Conservation (phyloP, 441 rosid species). For the Hypseocharis bilobata region DNA sequence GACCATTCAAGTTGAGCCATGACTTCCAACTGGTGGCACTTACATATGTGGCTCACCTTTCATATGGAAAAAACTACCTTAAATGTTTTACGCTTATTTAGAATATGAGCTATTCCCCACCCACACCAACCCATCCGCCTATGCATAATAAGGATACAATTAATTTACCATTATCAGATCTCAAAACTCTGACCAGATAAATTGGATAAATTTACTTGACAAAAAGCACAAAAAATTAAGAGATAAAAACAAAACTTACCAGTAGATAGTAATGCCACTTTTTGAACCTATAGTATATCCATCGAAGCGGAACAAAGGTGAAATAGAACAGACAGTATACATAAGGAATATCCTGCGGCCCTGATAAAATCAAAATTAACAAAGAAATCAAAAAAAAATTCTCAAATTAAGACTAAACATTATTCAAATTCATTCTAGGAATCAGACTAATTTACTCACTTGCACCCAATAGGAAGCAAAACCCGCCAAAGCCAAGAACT, state of each 20-base stretch:
- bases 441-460: constrained; percentile 42
- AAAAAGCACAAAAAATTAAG: not conserved
- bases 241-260: constrained; percentile 35
- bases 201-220: not conserved
- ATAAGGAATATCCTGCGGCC: constrained; percentile 79
- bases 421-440: constrained; percentile 5
- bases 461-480: constrained; percentile 85
- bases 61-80: not conserved
- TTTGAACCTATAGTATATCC: constrained; percentile 90
- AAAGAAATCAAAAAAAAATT: constrained; percentile 9
- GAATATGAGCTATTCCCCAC: not conserved
- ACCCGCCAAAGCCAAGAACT: constrained; percentile 84
- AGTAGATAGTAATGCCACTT: constrained; percentile 97
- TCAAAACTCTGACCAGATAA: not conserved
- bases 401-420: not conserved
- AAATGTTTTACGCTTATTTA: not conserved
- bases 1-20: not conserved
- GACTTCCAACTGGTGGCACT: not conserved
- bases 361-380: constrained; percentile 29
- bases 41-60: not conserved
- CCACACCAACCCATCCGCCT: not conserved
- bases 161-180: not conserved
- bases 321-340: constrained; percentile 75
- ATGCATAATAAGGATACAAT: not conserved
- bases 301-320: constrained; percentile 80